phyloP scores from a whole-genome alignment of 2,329 filamentous ascomycete species.

The Xylaria hypoxylon region DNA sequence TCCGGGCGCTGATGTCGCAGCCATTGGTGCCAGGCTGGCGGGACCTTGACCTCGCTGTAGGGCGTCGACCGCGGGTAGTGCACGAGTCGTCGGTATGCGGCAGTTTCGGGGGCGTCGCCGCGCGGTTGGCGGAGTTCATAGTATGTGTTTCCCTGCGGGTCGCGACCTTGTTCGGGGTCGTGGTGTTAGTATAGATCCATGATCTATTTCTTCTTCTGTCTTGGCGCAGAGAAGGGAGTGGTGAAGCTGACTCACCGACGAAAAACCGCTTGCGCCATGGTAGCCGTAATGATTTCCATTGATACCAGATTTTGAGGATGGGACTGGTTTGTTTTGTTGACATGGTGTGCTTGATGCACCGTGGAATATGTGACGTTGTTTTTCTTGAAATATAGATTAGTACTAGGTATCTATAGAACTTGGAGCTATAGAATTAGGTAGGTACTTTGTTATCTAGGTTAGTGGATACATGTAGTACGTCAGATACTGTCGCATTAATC shows the following conservation, averaged over 20 bases:
- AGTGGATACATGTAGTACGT: too few species aligned
- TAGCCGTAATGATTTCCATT: conserved; percentile 71
- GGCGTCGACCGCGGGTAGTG: conserved; percentile 67
- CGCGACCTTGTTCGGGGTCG: conserved; percentile 63
- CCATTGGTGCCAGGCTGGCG: conserved; percentile 77
- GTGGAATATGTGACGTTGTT: conserved; percentile 22
- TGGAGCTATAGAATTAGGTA: too few species aligned
- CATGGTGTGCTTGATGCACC: conserved; percentile 45
- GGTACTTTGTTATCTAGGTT: too few species aligned
- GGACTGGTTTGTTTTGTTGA: conserved; percentile 54
- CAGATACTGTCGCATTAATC: too few species aligned
- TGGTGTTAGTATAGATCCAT: conserved; percentile 7
- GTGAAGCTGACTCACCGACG: conserved; percentile 58
- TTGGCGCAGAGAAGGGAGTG: background rate
- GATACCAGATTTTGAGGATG: conserved; percentile 63
- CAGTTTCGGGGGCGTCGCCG: conserved; percentile 45
- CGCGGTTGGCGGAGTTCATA: conserved; percentile 72
- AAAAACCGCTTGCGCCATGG: conserved; percentile 74
- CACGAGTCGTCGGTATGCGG: conserved; percentile 69
- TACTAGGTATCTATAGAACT: too few species aligned
- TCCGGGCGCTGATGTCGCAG: conserved; percentile 68
- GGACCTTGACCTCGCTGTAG: conserved; percentile 66
- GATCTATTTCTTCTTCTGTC: too few species aligned
- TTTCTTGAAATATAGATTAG: too few species aligned
- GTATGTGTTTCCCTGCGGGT: conserved; percentile 75